Percentiles rank a stretch among this genome's conserved stretches.
Evolutionary conservation across 148 eudicot species (phyloP).

Genomic region (Tetragonia tetragonoides): DNA sequence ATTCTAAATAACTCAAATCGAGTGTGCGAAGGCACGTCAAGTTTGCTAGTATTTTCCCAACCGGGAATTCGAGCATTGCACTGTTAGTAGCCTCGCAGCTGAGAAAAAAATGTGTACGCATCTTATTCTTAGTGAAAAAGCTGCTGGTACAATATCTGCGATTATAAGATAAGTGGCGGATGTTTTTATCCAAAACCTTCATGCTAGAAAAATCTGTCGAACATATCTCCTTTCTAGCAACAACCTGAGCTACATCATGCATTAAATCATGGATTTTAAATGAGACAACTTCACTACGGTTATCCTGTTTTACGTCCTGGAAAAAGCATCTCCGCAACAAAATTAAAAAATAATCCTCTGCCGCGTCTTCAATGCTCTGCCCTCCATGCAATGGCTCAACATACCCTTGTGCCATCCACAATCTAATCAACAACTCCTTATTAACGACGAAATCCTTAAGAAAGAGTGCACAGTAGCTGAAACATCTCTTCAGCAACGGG

Average conservation of each 20-base stretch:
- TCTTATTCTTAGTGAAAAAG: not conserved
- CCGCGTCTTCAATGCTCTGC: not conserved
- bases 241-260: not conserved
- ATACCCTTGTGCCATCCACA: constrained; percentile 10
- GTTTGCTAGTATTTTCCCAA: not conserved
- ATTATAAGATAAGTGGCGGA: not conserved
- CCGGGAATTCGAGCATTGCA: not conserved
- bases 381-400: not conserved
- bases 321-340: not conserved
- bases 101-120: constrained; percentile 14
- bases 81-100: not conserved
- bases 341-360: not conserved
- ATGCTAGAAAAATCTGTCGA: too few relatives aligned
- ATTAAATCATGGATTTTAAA: not conserved
- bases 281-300: not conserved
- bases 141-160: too few relatives aligned
- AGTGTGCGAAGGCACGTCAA: constrained; percentile 10
- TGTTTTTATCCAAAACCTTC: not conserved
- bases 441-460: not conserved
- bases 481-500: constrained; percentile 28
- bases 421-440: not conserved
- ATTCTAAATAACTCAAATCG: not conserved
- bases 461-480: constrained; percentile 11
- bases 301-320: not conserved
- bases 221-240: not conserved